Evolutionary conservation across 1,139 yeast species (phyloP), one percentile per base, ranked within the genome.

Genomic region (Oligophagozyma castellii): DNA sequence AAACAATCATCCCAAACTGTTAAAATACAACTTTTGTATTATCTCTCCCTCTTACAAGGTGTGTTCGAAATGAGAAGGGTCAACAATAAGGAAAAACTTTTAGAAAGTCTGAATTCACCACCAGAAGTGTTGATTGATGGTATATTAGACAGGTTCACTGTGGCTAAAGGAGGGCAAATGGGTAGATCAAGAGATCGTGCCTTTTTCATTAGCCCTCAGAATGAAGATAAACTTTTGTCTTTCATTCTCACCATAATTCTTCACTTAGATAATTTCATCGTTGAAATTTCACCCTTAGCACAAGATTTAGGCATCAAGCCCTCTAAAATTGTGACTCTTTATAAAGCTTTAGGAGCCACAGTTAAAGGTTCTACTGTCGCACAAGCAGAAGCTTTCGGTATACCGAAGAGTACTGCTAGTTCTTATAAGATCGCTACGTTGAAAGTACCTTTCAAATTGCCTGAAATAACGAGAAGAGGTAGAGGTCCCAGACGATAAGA

Each of bases 391-490:
- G 84, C 83, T 3, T 69, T 78, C 38, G 86, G 83, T n/a, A 64
- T 84, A 37, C 70, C 81, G 30, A 73, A 70, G 54, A 58, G 70
- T 26, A 65, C 69, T 34, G 79, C 80, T 16, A 54, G 70, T 8
- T 64, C 72, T 26, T 75, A 78, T 54, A 83, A 83, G 57, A 65
- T 86, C 39, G 98, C 95, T 5, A 57, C 69, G 14, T 67, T 89
- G 54, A 75, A 70, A 52, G 94, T 84, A 22, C 99, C 99, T 22
- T 77, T 92, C 57, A 77, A 74, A 51, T 63, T 83, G 33, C 98
- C 98, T 6, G 89, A 79, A 44, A 65, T 80, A 66, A 68, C 74
- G 11, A 73, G 75, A 62, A 65, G 83, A 51, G 74, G 73, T 15
- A 67, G 76, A 48, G 59, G 55, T 29, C 42, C 48, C 23, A 45